Conservation (phyloP, 2,329 filamentous ascomycete genomes). For the Pseudogymnoascus sp. region DNA sequence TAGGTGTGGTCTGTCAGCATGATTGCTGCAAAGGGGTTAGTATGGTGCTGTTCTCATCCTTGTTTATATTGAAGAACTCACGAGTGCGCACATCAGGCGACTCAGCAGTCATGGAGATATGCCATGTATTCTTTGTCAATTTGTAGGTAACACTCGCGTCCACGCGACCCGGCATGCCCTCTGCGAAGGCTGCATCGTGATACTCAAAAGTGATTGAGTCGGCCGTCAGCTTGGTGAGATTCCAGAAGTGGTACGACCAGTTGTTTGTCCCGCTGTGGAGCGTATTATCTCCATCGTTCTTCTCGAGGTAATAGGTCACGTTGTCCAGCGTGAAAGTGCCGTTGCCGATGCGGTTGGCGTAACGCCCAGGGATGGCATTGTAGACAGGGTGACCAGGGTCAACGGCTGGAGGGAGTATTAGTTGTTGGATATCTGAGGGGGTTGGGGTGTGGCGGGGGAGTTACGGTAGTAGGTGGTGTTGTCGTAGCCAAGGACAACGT, state of each 20-base stretch:
- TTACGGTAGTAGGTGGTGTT: conserved; percentile 46
- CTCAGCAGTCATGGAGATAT: conserved; percentile 51
- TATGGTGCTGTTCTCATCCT: neutral
- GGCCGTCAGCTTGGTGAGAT: conserved; percentile 44
- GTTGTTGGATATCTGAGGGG: conserved; percentile 19
- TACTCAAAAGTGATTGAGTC: conserved; percentile 59
- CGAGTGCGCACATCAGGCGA: conserved; percentile 32
- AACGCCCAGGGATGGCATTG: conserved; percentile 52
- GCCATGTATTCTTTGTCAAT: conserved; percentile 46
- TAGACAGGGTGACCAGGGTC: conserved; percentile 49
- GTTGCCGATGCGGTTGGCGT: conserved; percentile 57
- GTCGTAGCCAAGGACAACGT: conserved; percentile 57
- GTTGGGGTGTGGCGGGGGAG: neutral
- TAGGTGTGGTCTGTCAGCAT: conserved; percentile 60
- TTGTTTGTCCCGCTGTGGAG: conserved; percentile 52
- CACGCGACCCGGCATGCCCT: conserved; percentile 55
- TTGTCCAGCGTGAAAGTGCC: conserved; percentile 44
- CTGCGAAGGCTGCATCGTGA: conserved; percentile 47
- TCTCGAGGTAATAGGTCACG: conserved; percentile 42
- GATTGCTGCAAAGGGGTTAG: conserved; percentile 33
- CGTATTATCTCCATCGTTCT: conserved; percentile 47
- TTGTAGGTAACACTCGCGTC: conserved; percentile 55
- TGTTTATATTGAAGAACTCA: conserved; percentile 17
- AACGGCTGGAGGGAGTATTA: conserved; percentile 20
- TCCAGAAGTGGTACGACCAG: conserved; percentile 57